Conservation (phyloP, 2,329 filamentous ascomycete species). For the Beauveria australis region DNA sequence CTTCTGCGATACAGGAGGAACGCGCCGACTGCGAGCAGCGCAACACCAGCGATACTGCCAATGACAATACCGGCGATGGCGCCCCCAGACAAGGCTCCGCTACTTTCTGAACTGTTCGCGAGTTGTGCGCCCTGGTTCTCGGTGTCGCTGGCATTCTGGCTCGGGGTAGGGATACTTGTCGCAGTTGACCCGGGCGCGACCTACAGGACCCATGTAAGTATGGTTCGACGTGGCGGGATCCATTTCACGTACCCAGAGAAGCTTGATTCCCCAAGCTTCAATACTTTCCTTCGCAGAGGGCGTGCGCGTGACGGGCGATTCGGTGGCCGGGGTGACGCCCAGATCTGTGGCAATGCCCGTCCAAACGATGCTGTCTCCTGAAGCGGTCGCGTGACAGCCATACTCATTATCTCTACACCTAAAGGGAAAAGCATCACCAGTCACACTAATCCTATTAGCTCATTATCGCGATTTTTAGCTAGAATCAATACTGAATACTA, state of each 20-base stretch:
- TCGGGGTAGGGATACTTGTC: background rate
- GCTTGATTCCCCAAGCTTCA: conserved; percentile 10
- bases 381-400: conserved; percentile 7
- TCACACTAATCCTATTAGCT: background rate
- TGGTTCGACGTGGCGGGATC: background rate
- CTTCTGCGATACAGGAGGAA: conserved; percentile 8
- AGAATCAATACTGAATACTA: background rate
- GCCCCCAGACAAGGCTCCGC: background rate
- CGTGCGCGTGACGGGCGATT: background rate
- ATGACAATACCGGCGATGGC: conserved; percentile 11
- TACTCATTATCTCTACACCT: conserved; percentile 9
- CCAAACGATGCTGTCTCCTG: background rate
- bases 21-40: background rate
- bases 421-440: conserved; percentile 9
- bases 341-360: conserved; percentile 9
- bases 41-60: conserved; percentile 1
- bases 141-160: conserved; percentile 1
- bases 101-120: background rate
- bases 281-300: background rate
- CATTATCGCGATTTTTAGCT: background rate
- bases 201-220: background rate
- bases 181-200: conserved; percentile 3
- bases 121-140: background rate
- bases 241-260: conserved; percentile 2
- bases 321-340: background rate